A percentile compares a stretch with the other conserved stretches of the same genome.
These are phyloP conservation scores for Extremus antarcticus DNA, from an alignment of 495 filamentous ascomycete genomes.

Conservation along the genomic window DNA sequence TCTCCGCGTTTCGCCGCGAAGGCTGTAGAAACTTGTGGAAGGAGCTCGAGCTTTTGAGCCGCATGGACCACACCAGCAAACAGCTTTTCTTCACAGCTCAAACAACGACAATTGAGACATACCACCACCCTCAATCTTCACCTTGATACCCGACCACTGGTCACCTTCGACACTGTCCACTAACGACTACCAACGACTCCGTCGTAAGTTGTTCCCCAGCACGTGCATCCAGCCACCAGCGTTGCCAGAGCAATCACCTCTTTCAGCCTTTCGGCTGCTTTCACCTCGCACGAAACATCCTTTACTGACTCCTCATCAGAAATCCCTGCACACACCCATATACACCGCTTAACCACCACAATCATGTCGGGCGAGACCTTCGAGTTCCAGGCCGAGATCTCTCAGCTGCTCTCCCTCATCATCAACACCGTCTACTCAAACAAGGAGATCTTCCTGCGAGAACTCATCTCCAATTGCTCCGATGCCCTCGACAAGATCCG, in stretches of 20 bases:
- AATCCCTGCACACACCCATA: neutral
- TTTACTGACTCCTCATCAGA: neutral
- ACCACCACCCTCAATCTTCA: too few species aligned
- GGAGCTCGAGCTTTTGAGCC: too few species aligned
- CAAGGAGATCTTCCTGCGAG: conserved; percentile 99
- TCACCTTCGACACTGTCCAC: neutral
- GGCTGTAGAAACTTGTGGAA: too few species aligned
- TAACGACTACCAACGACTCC: neutral
- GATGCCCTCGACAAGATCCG: conserved; percentile 99
- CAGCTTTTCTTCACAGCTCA: too few species aligned
- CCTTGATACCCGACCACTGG: neutral
- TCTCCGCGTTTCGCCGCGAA: too few species aligned
- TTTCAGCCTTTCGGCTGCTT: neutral
- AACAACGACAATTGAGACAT: too few species aligned
- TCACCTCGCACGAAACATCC: neutral
- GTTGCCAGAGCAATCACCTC: conserved; percentile 3
- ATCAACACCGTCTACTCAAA: conserved; percentile 99
- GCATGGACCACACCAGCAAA: too few species aligned
- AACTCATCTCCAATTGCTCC: conserved; percentile 93
- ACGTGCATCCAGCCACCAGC: neutral
- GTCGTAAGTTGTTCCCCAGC: neutral
- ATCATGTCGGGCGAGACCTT: conserved; percentile 84
- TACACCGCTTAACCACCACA: conserved; percentile 26
- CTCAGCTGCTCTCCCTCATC: conserved; percentile 97
- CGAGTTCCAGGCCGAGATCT: conserved; percentile 99